phyloP scores from a whole-genome alignment of 352 stramenopile genomes.

The Pythium rishiriense region DNA sequence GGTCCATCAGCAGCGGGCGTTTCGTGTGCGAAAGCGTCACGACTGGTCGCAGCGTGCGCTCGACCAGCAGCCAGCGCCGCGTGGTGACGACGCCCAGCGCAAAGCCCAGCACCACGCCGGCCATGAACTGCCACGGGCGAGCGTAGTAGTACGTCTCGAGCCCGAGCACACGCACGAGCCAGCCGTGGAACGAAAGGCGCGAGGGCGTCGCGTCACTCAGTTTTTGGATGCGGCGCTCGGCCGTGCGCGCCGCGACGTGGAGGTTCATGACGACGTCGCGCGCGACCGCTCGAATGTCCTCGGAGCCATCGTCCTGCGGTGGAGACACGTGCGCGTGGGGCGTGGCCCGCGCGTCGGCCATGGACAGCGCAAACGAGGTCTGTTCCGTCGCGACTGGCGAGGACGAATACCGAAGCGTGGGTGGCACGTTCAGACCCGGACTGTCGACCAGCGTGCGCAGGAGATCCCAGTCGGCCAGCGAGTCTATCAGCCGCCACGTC shows the following conservation, averaged over 20 bases:
- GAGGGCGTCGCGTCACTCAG: not conserved
- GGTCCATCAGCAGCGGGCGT: slow-evolving; percentile 15
- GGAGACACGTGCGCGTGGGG: slow-evolving; percentile 7
- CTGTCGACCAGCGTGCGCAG: slow-evolving; percentile 11
- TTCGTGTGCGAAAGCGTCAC: slow-evolving; percentile 4
- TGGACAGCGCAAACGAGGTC: slow-evolving; percentile 17
- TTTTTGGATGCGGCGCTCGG: slow-evolving; percentile 20
- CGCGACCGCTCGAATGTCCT: slow-evolving; percentile 15
- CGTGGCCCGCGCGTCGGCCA: slow-evolving; percentile 14
- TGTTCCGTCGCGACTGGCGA: not conserved
- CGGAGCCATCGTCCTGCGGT: not conserved
- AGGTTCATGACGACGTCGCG: slow-evolving; percentile 26
- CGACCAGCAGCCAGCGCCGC: not conserved
- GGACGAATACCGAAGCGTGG: slow-evolving; percentile 7
- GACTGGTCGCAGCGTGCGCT: not conserved
- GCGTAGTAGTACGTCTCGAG: slow-evolving; percentile 17
- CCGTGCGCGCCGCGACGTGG: slow-evolving; percentile 21
- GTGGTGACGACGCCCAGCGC: slow-evolving; percentile 14
- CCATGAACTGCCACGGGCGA: slow-evolving; percentile 26
- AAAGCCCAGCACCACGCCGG: slow-evolving; percentile 21
- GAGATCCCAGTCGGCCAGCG: slow-evolving; percentile 24
- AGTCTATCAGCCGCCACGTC: slow-evolving; percentile 7
- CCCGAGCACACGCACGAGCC: slow-evolving; percentile 10
- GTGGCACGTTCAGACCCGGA: not conserved
- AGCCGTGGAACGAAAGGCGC: slow-evolving; percentile 13